Conservation (phyloP, 2,329 filamentous ascomycete species). For the Aspergillus hiratsukae region DNA sequence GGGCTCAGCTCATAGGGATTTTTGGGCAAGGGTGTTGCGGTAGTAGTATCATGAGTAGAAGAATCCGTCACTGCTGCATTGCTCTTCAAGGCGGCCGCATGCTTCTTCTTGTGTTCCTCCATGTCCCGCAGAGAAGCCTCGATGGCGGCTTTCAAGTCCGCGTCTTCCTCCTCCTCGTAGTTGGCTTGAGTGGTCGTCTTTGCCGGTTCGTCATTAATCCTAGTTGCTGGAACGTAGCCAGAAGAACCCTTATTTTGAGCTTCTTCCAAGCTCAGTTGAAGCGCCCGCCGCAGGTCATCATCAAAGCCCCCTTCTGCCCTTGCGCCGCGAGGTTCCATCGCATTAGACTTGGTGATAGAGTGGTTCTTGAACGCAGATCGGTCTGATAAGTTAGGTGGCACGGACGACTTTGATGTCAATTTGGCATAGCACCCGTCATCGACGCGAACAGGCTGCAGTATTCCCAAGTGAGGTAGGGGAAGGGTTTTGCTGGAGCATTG, state of each 20-base stretch:
- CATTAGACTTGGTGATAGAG: conserved; percentile 60
- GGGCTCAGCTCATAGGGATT: conserved; percentile 92
- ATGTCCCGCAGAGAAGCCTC: conserved; percentile 92
- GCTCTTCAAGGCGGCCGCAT: conserved; percentile 77
- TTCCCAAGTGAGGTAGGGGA: conserved; percentile 86
- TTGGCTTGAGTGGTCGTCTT: conserved; percentile 40
- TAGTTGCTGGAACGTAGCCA: conserved; percentile 67
- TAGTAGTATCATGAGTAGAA: conserved; percentile 46
- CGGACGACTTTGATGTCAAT: conserved; percentile 66
- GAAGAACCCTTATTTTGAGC: conserved; percentile 67
- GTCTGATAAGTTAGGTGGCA: conserved; percentile 38
- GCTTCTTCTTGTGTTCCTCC: conserved; percentile 94
- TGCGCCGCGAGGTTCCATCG: conserved; percentile 87
- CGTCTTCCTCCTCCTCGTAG: conserved; percentile 76
- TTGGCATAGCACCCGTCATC: conserved; percentile 95
- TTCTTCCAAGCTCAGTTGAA: conserved; percentile 97
- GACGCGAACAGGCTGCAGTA: conserved; percentile 83
- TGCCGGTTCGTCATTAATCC: conserved; percentile 35
- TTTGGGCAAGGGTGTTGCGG: conserved; percentile 60
- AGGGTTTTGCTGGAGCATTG: conserved; percentile 88
- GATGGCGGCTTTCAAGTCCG: conserved; percentile 89
- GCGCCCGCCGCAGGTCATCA: conserved; percentile 84
- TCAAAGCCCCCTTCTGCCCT: conserved; percentile 88
- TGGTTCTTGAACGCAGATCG: conserved; percentile 42
- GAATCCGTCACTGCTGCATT: conserved; percentile 57